These are phyloP conservation scores for Logfia minima DNA, from an alignment of 129 eudicot genomes.

Conservation along the genomic window DNA sequence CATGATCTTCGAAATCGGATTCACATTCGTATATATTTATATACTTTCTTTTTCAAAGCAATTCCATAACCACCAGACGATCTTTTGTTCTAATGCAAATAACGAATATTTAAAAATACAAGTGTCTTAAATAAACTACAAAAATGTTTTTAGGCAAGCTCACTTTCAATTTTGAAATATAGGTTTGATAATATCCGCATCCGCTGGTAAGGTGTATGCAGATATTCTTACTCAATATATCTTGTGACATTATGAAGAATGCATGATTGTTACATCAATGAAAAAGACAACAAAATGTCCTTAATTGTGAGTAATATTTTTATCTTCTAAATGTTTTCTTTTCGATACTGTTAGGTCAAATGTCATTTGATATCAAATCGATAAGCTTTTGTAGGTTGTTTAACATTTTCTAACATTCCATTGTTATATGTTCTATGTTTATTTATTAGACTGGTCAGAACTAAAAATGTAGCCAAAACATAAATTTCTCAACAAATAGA, in stretches of 20 bases:
- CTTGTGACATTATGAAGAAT: not conserved
- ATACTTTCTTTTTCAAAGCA: conserved; percentile 13
- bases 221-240: not conserved
- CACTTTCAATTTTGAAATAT: not conserved
- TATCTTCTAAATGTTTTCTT: not conserved
- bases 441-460: not conserved
- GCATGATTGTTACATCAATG: not conserved
- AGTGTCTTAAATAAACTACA: not conserved
- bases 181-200: conserved; percentile 1
- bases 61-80: conserved; percentile 11
- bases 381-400: no score
- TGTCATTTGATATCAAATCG: not conserved
- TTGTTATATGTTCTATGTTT: no score
- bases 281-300: no score
- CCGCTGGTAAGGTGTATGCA: not conserved
- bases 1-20: conserved; percentile 18
- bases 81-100: not conserved
- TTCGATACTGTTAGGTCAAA: not conserved
- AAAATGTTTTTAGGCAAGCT: not conserved
- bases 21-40: conserved; percentile 22
- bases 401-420: no score
- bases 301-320: not conserved
- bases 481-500: not conserved
- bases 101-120: not conserved
- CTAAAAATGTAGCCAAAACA: not conserved